phyloP scores from a whole-genome alignment of 345 rosid genomes.

The Eucalyptus pauciflora region DNA sequence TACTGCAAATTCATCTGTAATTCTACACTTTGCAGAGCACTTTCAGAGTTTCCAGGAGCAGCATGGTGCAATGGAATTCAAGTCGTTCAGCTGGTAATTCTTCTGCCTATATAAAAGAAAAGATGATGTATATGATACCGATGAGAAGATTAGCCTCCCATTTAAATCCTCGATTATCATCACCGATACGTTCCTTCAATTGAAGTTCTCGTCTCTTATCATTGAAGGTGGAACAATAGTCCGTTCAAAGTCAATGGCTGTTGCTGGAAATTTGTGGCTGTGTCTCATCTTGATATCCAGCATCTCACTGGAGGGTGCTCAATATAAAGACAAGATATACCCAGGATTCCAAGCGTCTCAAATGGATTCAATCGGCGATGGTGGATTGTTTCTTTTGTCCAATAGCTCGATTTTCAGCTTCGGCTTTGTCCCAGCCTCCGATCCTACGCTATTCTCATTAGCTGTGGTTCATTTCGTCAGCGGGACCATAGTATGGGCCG shows the following conservation, averaged over 20 bases:
- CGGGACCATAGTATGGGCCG: conserved; percentile 47
- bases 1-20: neutral
- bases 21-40: neutral
- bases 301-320: conserved; percentile 25
- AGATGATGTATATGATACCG: neutral
- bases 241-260: neutral
- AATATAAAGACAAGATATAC: conserved; percentile 10
- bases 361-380: conserved; percentile 51
- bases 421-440: conserved; percentile 37
- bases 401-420: conserved; percentile 51
- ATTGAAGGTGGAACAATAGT: conserved; percentile 16
- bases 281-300: conserved; percentile 12
- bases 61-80: neutral
- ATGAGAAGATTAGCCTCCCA: neutral
- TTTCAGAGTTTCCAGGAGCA: neutral
- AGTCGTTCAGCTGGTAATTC: neutral
- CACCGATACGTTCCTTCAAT: neutral
- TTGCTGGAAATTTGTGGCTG: neutral
- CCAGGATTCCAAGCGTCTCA: conserved; percentile 51
- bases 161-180: neutral
- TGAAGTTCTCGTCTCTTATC: neutral
- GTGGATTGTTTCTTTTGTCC: conserved; percentile 59
- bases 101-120: neutral
- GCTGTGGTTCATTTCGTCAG: conserved; percentile 31
- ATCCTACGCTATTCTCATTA: conserved; percentile 38